Evolutionary conservation across 192 early-diverging fungal species (phyloP).

Genomic region (Rhizophagus sp.): DNA sequence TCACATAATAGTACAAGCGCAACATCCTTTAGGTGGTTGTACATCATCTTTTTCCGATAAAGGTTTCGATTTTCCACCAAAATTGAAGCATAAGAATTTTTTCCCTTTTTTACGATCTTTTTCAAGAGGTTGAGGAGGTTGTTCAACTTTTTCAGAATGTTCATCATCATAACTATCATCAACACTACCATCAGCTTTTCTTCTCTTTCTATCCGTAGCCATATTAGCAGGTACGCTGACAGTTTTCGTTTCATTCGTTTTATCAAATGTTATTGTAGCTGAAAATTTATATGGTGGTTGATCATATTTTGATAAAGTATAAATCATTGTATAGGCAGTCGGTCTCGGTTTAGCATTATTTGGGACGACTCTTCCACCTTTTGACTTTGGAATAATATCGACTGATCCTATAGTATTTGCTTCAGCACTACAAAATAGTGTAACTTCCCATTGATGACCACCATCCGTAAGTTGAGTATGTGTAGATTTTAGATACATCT

Average conservation of each 20-base stretch:
- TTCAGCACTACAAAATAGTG: constrained; percentile 26
- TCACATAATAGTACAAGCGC: neutral
- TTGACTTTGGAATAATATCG: constrained; percentile 17
- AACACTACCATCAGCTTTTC: constrained; percentile 9
- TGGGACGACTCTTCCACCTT: constrained; percentile 17
- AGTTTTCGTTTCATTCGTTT: neutral
- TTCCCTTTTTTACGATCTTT: neutral
- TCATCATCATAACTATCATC: neutral
- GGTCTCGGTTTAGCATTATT: constrained; percentile 29
- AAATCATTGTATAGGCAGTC: constrained; percentile 26
- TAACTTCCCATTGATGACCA: constrained; percentile 30
- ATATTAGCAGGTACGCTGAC: constrained; percentile 29
- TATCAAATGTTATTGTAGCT: constrained; percentile 13
- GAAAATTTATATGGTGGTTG: constrained; percentile 12
- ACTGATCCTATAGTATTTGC: constrained; percentile 21
- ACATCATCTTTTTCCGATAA: neutral
- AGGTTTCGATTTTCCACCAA: neutral
- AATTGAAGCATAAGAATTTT: neutral
- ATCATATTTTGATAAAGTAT: constrained; percentile 18
- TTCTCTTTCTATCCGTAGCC: constrained; percentile 28
- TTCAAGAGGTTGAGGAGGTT: neutral
- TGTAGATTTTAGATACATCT: constrained; percentile 33
- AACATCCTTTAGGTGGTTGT: neutral
- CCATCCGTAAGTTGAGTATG: constrained; percentile 13
- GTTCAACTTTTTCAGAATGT: neutral